Evolutionary conservation across 2,329 filamentous ascomycete genomes (phyloP).

Genomic region (Harringtonia aguacate): DNA sequence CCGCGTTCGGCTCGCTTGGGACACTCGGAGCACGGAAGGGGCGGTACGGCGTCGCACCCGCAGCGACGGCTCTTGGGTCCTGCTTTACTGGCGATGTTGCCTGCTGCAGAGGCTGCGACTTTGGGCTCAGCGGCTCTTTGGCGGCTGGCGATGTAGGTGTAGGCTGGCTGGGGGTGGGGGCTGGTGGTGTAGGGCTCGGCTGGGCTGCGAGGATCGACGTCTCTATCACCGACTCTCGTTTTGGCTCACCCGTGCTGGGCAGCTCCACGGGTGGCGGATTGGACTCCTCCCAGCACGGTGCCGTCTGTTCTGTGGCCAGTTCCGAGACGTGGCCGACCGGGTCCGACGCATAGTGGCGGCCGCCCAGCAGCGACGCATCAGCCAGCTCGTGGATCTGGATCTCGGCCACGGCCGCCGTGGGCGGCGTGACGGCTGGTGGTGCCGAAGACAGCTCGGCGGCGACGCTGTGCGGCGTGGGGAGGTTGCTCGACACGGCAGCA

Average conservation of each 20-base stretch:
- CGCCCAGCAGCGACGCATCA: conserved; percentile 11
- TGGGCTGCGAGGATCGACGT: conserved; percentile 5
- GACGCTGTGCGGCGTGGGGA: background rate
- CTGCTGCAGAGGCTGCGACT: conserved; percentile 9
- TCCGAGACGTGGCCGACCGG: conserved; percentile 36
- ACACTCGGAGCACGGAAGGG: conserved; percentile 2
- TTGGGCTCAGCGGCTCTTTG: background rate
- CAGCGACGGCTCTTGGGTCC: background rate
- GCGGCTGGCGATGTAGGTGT: too few relatives aligned
- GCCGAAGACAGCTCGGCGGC: background rate
- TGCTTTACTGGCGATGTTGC: background rate
- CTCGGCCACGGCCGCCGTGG: conserved; percentile 8
- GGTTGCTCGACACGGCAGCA: background rate
- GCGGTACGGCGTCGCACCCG: background rate
- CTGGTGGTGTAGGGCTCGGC: conserved; percentile 29
- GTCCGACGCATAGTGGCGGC: conserved; percentile 17
- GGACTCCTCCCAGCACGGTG: conserved; percentile 26
- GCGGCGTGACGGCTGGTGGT: background rate
- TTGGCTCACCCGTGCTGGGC: too few relatives aligned
- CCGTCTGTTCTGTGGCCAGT: conserved; percentile 33
- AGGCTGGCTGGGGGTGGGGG: conserved; percentile 9
- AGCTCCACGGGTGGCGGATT: conserved; percentile 36
- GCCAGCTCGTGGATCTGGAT: conserved; percentile 16
- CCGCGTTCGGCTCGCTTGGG: background rate
- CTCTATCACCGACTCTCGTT: conserved; percentile 17